A percentile compares a stretch with the other conserved stretches of the same genome.
phyloP scores from a whole-genome alignment of 495 filamentous ascomycete genomes.

The Penicillium subrubescens region DNA sequence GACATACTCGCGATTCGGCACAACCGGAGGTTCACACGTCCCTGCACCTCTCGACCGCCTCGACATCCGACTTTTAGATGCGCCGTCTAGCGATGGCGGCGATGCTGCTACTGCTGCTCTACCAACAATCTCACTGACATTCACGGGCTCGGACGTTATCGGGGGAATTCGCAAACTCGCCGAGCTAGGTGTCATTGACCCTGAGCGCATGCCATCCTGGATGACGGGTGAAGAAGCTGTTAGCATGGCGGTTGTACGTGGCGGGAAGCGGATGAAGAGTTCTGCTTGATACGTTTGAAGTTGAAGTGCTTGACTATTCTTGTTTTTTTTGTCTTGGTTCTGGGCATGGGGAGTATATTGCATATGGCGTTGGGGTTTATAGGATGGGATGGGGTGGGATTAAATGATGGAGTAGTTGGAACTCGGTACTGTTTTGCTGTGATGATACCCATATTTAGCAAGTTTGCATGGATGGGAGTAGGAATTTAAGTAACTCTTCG shows the following conservation, averaged over 20 bases:
- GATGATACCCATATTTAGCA: slow-evolving; percentile 17
- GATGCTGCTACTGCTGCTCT: slow-evolving; percentile 9
- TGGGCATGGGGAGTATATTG: neutral
- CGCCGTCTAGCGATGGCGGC: slow-evolving; percentile 20
- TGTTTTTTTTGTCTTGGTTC: neutral
- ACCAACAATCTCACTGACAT: slow-evolving; percentile 58
- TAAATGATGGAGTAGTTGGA: neutral
- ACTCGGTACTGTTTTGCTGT: neutral
- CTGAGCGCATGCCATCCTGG: slow-evolving; percentile 82
- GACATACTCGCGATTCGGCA: slow-evolving; percentile 54
- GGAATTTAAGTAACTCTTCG: neutral
- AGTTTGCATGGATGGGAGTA: neutral
- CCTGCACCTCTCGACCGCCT: slow-evolving; percentile 34
- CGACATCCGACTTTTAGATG: slow-evolving; percentile 39
- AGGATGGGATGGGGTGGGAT: no score
- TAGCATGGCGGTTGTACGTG: slow-evolving; percentile 65
- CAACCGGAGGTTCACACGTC: slow-evolving; percentile 32
- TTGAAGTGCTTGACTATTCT: neutral
- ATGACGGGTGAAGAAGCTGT: slow-evolving; percentile 87
- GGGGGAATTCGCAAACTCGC: slow-evolving; percentile 74
- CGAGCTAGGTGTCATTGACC: slow-evolving; percentile 71
- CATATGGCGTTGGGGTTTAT: slow-evolving; percentile 6
- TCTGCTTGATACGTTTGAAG: slow-evolving; percentile 15
- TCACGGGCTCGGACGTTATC: slow-evolving; percentile 80
- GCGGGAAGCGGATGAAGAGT: slow-evolving; percentile 52